Evolutionary conservation across 148 eudicot genomes (phyloP), one percentile per base, ranked within the genome.

Genomic region (Polygonum aviculare): DNA sequence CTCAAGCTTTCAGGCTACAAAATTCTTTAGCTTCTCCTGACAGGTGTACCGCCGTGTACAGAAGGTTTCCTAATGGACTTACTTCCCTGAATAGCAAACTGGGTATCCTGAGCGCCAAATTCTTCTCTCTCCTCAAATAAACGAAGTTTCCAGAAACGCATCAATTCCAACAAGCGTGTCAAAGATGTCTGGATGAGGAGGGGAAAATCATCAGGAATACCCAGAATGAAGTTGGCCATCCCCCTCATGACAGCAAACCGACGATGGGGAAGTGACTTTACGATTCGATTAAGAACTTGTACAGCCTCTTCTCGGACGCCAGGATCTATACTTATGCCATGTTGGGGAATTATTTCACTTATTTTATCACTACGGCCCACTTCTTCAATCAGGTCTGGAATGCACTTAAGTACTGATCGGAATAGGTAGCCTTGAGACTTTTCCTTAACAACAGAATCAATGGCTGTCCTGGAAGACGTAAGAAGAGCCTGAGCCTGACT

Each of bases 271-370:
- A 92, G 91, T 75, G 89, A 91, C 79, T 92, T 86, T 31, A 95
- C 97, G 22, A 95, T 95, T 73, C 99, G 90, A 79, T 95, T 95
- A 49, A 95, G 89, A 76, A 95, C 99, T 83, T 88, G 99, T 69
- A 95, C 98, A 31, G 98, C 99, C 86, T 95, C 99, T 82, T 95
- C 97, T 70, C 99, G 96, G 62, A 95, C 99, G 77, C 99, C 99
- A 76, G 99, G 97, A 83, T 95, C 99, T 77, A 95, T 91, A 80
- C 99, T 91, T 80, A 95, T 95, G 76, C 99, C 99, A 81, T 95
- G 99, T 73, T 95, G 99, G 52, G 99, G 99, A 55, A 95, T 95
- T 79, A 95, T 95, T 83, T 95, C 99, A 57, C 97, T 88, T 75
- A 95, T 95, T 79, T 95, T 95, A 82, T 95, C 99, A 82, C 90